Evolutionary conservation across 2,329 filamentous ascomycete species (phyloP), one percentile per base, ranked within the genome.

Genomic region (Microdochium bolleyi): DNA sequence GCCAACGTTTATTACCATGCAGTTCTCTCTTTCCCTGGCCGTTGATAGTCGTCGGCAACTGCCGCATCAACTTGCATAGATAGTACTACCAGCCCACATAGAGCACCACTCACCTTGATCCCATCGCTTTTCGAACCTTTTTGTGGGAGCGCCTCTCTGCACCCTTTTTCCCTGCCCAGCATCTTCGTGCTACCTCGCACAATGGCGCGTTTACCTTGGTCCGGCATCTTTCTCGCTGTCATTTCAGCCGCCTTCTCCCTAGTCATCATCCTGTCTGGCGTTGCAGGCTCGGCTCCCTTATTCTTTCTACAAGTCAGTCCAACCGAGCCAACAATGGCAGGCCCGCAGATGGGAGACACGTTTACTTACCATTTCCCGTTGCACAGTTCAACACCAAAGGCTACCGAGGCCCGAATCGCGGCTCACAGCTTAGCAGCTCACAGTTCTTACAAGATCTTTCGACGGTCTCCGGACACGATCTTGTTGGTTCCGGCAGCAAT

Each of bases 301-400:
- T 64, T 64, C 46, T 70, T 66, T 55, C 52, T 73, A 32, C 69
- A 64, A 59, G 69, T 67, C 58, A 44, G 57, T 22, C 19, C 16
- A 16, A 46, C 13, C n/a, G 14, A 46, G 16, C 19, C 41, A 38
- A 71, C 67, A 61, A 64, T 48, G 61, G 70, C 53, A 64, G 60
- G 3, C 55, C 59, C 3, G 53, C n/a, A n/a, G n/a, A n/a, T n/a
- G n/a, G n/a, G n/a, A n/a, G n/a, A n/a, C n/a, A n/a, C n/a, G n/a
- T n/a, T n/a, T 61, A 19, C 56, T 71, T 32, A 57, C 56, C 22
- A n/a, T 50, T 66, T 9, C 60, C 66, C 3, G 52, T 68, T 10
- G 64, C 64, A 41, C 64, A 46, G 41, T 46, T 46, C 41, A 46
- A 46, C 21, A 46, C 41, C 41, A 3, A 22, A 11, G 19, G 19